Base-by-base conservation (phyloP, 768 basidiomycete species). In the Grammothele lineata region DNA sequence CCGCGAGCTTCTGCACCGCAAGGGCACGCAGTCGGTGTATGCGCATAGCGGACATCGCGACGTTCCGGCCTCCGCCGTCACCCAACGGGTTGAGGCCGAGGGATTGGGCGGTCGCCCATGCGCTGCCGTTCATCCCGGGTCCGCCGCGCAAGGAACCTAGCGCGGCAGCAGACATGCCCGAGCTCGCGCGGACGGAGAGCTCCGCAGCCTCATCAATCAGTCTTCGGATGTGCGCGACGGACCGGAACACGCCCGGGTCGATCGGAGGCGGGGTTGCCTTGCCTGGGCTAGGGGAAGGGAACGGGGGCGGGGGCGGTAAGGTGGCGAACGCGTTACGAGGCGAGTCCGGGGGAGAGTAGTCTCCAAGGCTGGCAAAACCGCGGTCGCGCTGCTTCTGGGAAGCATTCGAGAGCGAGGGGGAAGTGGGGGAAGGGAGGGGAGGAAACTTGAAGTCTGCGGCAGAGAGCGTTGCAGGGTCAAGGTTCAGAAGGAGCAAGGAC, bases 191-290 rank as follows among this genome's bases (percentile, higher is more conserved):
- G 4, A 94, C 85, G 11, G 87, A 89, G 6, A 94, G 73, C 60
- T 92, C 92, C 2, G 91, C 80, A 1, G 92, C 92, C 60, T 92
- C 91, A 60, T 94, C 92, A 52, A 94, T 89, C 30, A 92, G 79
- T 42, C 81, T 70, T 18, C 92, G 80, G 44, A 94, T 90, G 22
- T 76, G 70, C 0, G 79, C 72, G 19, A 92, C 83, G 39, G 78
- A 85, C 18, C 81, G 80, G 55, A 94, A 91, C 1, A 91, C 88
- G 33, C 88, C 90, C 1, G 90, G 89, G 58, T 93, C 92, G 42
- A 94, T 89, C 11, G 90, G 92, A 0, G 90, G 89, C 0, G 92
- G 92, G 0, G 81, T 77, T 2, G 85, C 77, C 50, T 81, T 85
- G 3, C 82, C 82, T 4, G 82, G 75, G 39, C 75, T 75, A 1